Evolutionary conservation across 73 alveolate species (phyloP).

Genomic region (Tetrahymena borealis): DNA sequence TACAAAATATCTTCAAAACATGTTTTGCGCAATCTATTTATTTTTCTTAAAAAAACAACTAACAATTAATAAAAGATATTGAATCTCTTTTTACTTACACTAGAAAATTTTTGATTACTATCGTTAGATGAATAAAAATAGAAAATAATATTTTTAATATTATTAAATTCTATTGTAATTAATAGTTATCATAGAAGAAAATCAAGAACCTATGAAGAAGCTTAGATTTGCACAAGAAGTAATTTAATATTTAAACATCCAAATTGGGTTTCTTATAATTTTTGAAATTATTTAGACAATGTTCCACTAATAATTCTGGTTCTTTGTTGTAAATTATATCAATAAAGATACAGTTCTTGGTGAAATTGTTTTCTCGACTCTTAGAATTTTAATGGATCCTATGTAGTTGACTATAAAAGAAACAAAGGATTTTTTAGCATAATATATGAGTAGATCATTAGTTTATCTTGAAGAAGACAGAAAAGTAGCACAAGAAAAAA

Average conservation of each 20-base stretch:
- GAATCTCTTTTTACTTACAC: too few species aligned
- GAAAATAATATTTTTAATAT: background rate
- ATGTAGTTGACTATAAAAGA: background rate
- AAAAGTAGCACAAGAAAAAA: background rate
- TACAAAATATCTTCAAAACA: background rate
- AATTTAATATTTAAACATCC: background rate
- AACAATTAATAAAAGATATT: too few species aligned
- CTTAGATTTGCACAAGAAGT: background rate
- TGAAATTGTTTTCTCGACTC: background rate
- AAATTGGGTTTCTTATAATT: background rate
- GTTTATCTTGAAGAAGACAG: background rate
- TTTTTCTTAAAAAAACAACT: background rate
- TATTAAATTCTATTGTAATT: background rate
- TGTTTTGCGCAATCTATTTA: background rate
- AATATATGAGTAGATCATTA: background rate
- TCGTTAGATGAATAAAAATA: background rate
- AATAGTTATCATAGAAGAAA: background rate
- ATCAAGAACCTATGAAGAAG: background rate
- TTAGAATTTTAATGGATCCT: background rate
- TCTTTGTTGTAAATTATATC: background rate
- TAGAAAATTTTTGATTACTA: background rate
- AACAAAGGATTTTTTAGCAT: background rate
- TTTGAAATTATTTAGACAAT: background rate
- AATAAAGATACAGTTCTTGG: background rate
- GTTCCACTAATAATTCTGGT: background rate